These are phyloP conservation scores for Polychaeton citri DNA, from an alignment of 2,329 filamentous ascomycete species.

Conservation along the genomic window DNA sequence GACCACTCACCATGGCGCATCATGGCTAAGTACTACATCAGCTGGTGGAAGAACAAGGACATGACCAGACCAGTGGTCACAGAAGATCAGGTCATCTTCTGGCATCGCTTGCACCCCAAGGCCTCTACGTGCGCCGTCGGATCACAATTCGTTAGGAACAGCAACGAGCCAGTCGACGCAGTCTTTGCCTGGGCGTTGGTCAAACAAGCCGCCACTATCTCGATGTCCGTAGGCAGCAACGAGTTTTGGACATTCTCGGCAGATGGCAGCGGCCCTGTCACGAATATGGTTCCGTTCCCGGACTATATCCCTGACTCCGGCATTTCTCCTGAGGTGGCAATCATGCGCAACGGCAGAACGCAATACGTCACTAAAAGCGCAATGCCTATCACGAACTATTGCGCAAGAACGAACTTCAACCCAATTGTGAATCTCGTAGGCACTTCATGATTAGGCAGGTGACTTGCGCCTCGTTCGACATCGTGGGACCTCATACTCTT, in stretches of 20 bases:
- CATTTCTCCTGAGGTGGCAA: conserved; percentile 18
- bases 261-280: conserved; percentile 16
- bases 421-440: conserved; percentile 23
- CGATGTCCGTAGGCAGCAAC: conserved; percentile 22
- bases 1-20: conserved; percentile 25
- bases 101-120: conserved; percentile 26
- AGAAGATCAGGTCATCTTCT: conserved; percentile 25
- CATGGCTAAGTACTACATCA: conserved; percentile 25
- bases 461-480: no score
- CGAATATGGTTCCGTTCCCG: conserved; percentile 21
- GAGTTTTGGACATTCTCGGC: conserved; percentile 21
- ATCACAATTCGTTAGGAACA: conserved; percentile 20
- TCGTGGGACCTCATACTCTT: no score
- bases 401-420: conserved; percentile 23
- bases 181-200: conserved; percentile 26
- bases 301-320: conserved; percentile 14
- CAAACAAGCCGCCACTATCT: conserved; percentile 17
- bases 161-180: conserved; percentile 19
- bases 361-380: conserved; percentile 14
- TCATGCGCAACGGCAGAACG: conserved; percentile 17
- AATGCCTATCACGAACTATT: conserved; percentile 15
- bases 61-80: conserved; percentile 16
- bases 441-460: no score
- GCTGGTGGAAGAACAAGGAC: conserved; percentile 23
- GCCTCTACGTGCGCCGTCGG: conserved; percentile 19